Evolutionary conservation across 768 basidiomycete genomes (phyloP).

Genomic region (Lyophyllum shimeji): DNA sequence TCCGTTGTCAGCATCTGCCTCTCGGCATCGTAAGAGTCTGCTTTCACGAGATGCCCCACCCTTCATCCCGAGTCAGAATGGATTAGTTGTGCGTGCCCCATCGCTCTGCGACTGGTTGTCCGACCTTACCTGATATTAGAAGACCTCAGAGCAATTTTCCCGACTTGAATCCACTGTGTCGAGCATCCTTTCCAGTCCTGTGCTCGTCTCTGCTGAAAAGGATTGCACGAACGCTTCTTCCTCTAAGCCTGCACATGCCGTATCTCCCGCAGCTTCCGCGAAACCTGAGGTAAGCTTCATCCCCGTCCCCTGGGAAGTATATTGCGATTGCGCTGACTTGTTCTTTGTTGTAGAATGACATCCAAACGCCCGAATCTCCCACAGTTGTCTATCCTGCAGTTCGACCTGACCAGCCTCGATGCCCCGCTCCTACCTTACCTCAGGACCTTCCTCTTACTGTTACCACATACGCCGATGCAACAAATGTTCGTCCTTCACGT

Average conservation of each 20-base stretch:
- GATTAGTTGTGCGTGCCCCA: background rate
- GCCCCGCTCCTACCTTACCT: background rate
- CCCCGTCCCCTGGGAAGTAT: background rate
- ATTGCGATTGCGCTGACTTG: background rate
- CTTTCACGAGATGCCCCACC: background rate
- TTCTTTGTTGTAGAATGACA: background rate
- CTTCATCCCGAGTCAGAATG: background rate
- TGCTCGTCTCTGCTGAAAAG: constrained; percentile 1
- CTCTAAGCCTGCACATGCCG: background rate
- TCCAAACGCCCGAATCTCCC: background rate
- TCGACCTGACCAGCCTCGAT: background rate
- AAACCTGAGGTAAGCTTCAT: background rate
- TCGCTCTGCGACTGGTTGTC: background rate
- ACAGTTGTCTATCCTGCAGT: background rate
- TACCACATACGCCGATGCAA: constrained; percentile 38
- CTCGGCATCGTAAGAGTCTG: background rate
- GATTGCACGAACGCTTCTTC: background rate
- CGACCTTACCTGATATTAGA: background rate
- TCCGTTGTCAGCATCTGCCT: background rate
- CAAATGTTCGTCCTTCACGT: constrained; percentile 29
- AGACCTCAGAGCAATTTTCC: constrained; percentile 3
- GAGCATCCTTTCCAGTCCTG: constrained; percentile 1
- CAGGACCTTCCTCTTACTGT: constrained; percentile 17
- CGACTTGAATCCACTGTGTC: constrained; percentile 2
- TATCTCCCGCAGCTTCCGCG: background rate